Conservation (phyloP, 2,329 filamentous ascomycete species). For the Sclerotinia nivalis region DNA sequence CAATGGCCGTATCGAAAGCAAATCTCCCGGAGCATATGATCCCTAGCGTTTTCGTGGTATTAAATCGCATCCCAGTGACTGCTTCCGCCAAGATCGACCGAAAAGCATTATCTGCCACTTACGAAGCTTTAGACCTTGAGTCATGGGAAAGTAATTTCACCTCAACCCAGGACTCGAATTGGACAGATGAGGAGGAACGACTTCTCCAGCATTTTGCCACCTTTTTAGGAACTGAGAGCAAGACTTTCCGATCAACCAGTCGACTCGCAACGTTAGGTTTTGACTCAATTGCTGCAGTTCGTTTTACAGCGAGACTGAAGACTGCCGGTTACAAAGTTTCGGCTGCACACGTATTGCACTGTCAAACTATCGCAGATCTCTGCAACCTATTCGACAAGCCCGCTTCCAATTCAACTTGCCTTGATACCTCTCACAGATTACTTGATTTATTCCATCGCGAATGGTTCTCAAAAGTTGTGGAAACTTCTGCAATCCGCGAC, state of each 20-base stretch:
- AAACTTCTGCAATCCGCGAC: background rate
- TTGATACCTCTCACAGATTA: constrained; percentile 2
- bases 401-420: background rate
- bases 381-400: background rate
- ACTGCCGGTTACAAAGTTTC: constrained; percentile 6
- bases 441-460: background rate
- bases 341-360: constrained; percentile 6
- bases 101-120: constrained; percentile 9
- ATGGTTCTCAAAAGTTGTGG: background rate
- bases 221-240: constrained; percentile 7
- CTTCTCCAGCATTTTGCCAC: background rate
- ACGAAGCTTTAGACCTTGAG: background rate
- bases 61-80: constrained; percentile 25
- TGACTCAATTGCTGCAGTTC: constrained; percentile 14
- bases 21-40: constrained; percentile 32
- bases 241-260: background rate
- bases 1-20: background rate
- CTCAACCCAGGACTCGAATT: background rate
- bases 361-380: constrained; percentile 6
- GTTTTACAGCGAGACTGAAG: constrained; percentile 13
- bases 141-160: constrained; percentile 13
- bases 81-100: constrained; percentile 31
- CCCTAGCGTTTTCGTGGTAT: constrained; percentile 24
- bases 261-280: constrained; percentile 9
- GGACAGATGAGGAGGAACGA: constrained; percentile 6